These are phyloP conservation scores for Verruconis gallopava DNA, from an alignment of 2,329 filamentous ascomycete species.

Conservation along the genomic window DNA sequence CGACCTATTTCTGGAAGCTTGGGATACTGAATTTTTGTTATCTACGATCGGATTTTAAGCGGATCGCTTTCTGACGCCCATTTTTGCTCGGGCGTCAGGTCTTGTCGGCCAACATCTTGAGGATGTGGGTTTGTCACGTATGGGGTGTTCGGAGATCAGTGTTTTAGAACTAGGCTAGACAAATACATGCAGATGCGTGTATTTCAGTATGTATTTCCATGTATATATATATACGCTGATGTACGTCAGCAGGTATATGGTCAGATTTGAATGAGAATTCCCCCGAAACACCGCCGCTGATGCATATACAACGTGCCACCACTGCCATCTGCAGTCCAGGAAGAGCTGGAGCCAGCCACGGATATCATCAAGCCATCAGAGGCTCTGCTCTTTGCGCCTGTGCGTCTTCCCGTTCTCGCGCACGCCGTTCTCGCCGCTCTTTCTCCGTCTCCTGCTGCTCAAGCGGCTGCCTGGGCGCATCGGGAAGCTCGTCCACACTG, in stretches of 20 bases:
- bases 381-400: constrained; percentile 19
- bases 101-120: no score
- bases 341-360: no score
- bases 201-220: neutral
- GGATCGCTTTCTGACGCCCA: no score
- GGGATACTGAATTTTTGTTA: no score
- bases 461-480: constrained; percentile 23
- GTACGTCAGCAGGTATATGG: neutral
- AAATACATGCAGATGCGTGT: no score
- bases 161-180: no score
- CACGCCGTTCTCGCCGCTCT: constrained; percentile 20
- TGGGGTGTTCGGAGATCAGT: no score
- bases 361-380: constrained; percentile 21
- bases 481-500: constrained; percentile 20
- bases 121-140: no score
- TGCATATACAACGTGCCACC: neutral
- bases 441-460: constrained; percentile 19
- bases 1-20: no score
- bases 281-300: neutral
- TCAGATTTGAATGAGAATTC: neutral
- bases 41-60: no score
- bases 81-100: no score
- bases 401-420: constrained; percentile 16
- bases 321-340: neutral
- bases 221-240: neutral